Evolutionary conservation across 2,329 filamentous ascomycete species (phyloP).

Genomic region (Raffaelea albimanens): DNA sequence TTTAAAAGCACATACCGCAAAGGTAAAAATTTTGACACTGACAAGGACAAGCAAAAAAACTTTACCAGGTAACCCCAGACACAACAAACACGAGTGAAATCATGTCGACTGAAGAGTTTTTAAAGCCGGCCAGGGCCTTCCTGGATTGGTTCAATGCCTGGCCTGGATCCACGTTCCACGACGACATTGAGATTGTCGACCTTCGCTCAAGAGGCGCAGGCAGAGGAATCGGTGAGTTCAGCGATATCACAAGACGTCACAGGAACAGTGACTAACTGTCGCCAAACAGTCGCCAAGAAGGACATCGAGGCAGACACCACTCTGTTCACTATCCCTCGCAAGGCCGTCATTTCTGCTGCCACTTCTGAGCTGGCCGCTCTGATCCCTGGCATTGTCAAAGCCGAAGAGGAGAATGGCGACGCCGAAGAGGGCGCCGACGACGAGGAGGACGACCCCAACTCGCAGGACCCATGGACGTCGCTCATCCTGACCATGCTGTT

Average conservation of each 20-base stretch:
- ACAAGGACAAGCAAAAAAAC: neutral
- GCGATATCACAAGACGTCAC: too few species aligned
- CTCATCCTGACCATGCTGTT: slow-evolving; percentile 74
- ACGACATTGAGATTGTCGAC: slow-evolving; percentile 42
- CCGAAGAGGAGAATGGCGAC: slow-evolving; percentile 24
- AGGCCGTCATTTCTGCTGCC: slow-evolving; percentile 59
- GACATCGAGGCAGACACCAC: slow-evolving; percentile 67
- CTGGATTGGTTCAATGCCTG: slow-evolving; percentile 43
- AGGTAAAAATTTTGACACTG: too few species aligned
- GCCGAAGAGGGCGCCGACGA: slow-evolving; percentile 29
- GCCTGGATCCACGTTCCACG: slow-evolving; percentile 43
- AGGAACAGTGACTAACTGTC: neutral
- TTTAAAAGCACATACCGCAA: too few species aligned
- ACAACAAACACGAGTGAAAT: too few species aligned
- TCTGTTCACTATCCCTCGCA: slow-evolving; percentile 70
- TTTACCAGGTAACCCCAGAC: neutral
- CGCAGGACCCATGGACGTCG: slow-evolving; percentile 43
- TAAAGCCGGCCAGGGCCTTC: slow-evolving; percentile 34
- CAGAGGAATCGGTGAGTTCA: slow-evolving; percentile 41
- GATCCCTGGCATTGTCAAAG: slow-evolving; percentile 42
- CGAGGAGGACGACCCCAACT: slow-evolving; percentile 23
- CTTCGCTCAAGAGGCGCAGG: slow-evolving; percentile 40
- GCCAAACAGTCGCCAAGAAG: slow-evolving; percentile 51
- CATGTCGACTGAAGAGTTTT: slow-evolving; percentile 23
- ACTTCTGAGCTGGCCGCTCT: slow-evolving; percentile 58